Evolutionary conservation across 75 land plant genomes (phyloP).

Genomic region (Adiantum capillusveneris): DNA sequence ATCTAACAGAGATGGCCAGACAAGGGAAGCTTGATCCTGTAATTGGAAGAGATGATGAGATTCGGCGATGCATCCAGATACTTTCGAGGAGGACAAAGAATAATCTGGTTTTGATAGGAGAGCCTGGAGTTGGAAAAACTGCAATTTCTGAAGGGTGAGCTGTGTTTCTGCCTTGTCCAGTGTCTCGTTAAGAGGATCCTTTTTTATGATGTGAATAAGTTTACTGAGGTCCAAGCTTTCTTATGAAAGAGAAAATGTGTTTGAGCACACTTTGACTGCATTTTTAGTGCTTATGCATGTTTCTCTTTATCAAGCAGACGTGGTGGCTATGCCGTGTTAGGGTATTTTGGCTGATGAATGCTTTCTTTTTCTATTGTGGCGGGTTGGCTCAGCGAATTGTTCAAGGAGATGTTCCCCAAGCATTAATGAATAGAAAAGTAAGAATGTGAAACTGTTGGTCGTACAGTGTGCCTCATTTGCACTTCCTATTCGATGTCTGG

Average conservation of each 20-base stretch:
- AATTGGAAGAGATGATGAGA: constrained; percentile 98
- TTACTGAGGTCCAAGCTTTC: no score
- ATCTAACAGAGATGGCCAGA: constrained; percentile 84
- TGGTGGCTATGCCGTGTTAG: no score
- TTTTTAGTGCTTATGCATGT: background rate
- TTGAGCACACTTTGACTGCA: background rate
- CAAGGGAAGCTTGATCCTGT: constrained; percentile 97
- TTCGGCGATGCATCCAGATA: constrained; percentile 88
- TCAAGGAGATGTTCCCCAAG: constrained; percentile 94
- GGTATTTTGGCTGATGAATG: no score
- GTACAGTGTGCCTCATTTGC: no score
- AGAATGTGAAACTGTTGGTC: background rate
- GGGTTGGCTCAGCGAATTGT: constrained; percentile 93
- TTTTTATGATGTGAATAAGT: no score
- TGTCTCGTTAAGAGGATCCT: no score
- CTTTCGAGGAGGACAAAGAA: constrained; percentile 88
- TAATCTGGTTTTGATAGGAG: constrained; percentile 95
- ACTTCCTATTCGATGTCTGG: no score
- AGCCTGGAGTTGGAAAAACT: constrained; percentile 98
- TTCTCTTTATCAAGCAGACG: no score
- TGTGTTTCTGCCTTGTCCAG: no score
- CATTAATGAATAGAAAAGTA: constrained; percentile 83
- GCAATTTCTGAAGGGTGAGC: constrained; percentile 96
- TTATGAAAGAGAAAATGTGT: no score
- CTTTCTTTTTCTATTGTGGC: constrained; percentile 13